Percentiles rank a stretch among this genome's conserved stretches.
Conservation (phyloP, 225 moss, liverwort and hornwort species). For the Straminergon stramineum region DNA sequence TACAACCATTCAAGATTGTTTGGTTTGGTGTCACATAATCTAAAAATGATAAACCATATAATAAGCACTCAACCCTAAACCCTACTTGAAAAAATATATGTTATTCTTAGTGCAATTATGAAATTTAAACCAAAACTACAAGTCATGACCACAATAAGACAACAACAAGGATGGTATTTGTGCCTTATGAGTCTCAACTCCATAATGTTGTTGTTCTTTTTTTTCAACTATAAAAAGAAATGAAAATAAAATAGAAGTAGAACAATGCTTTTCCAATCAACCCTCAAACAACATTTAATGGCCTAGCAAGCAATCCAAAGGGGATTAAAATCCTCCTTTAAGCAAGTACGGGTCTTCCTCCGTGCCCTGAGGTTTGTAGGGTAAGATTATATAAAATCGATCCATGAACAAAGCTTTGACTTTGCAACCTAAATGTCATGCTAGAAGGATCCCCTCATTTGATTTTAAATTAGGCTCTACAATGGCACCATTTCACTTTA, state of each 20-base stretch:
- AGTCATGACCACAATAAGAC: neutral
- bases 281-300: too few relatives aligned
- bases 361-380: accelerated
- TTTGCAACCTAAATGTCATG: accelerated
- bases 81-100: neutral
- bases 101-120: neutral
- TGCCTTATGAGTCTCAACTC: too few relatives aligned
- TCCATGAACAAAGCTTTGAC: neutral
- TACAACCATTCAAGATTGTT: neutral
- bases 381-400: neutral
- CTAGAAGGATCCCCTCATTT: neutral
- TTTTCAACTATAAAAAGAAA: neutral
- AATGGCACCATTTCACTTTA: neutral
- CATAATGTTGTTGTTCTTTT: neutral
- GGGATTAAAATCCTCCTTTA: neutral
- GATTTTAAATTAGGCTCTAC: neutral
- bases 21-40: neutral
- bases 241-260: neutral
- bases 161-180: neutral
- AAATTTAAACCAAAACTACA: neutral
- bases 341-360: neutral
- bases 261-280: neutral
- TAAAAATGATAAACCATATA: neutral
- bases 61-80: neutral
- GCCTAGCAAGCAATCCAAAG: accelerated